Base-by-base conservation (phyloP, 2,329 filamentous ascomycete genomes). In the Curvularia sp. region DNA sequence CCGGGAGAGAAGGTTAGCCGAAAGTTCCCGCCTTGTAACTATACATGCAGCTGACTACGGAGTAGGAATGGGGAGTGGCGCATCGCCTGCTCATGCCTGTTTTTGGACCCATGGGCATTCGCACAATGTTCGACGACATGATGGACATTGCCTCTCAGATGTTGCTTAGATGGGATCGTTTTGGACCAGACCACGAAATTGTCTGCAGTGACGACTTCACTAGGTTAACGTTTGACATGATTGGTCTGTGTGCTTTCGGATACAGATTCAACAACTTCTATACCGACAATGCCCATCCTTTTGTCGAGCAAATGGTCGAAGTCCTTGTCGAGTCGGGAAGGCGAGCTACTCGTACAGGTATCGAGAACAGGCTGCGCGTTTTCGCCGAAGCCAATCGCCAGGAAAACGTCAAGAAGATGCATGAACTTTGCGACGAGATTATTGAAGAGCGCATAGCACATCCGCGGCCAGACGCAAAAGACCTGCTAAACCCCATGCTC, bases 251-350 rank as follows among this genome's bases (percentile, higher is more conserved):
- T 30, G 55, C 50, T 10, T 57, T 57, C n/a, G 55, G 55, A n/a
- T 54, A 57, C 27, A 42, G 55, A 18, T 57, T 57, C 50, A 57
- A 57, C 45, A 57, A 57, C 23, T 57, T 57, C 45, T 57, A 57
- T 12, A 30, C 50, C 8, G 50, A 57, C 7, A 30, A 42, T 15
- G 50, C 55, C 8, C 49, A 57, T 38, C 55, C 55, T 2, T 57
- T 57, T 46, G 45, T 57, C 2, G 51, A 45, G 12, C 43, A 57
- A 39, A 57, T 57, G 55, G 55, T 54, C 18, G 43, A 57, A 19
- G 55, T 57, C 23, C 32, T 57, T n/a, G 15, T 54, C 4, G 55
- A 57, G 32, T 57, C 55, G 12, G 55, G 55, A 13, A 54, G 51
- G 36, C 30, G 55, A 38, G 46, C 43, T 10, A 39, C 12, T 12